Conservation (phyloP, 148 eudicot genomes). For the Silene latifolia region DNA sequence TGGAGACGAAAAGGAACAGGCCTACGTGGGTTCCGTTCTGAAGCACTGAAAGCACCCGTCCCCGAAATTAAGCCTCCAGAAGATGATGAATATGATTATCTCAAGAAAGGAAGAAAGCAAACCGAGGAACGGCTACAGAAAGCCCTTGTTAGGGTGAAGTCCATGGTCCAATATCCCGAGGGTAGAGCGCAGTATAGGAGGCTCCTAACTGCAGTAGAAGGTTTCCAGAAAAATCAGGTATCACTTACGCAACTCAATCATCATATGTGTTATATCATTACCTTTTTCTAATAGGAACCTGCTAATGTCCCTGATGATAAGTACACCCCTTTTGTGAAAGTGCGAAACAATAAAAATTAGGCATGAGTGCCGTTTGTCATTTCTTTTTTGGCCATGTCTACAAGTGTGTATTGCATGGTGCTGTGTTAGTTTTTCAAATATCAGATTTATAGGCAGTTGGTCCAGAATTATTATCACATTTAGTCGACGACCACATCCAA, state of each 20-base stretch:
- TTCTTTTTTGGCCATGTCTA: neutral
- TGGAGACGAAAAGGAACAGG: slow-evolving; percentile 70
- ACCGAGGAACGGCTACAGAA: slow-evolving; percentile 49
- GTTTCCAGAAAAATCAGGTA: slow-evolving; percentile 47
- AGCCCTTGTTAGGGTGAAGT: slow-evolving; percentile 59
- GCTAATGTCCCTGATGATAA: neutral
- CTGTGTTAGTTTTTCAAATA: neutral
- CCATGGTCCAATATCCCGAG: slow-evolving; percentile 63
- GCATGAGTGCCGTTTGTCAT: neutral
- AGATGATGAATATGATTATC: slow-evolving; percentile 58
- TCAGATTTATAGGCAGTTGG: neutral
- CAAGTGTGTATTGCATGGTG: neutral
- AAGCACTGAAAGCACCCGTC: slow-evolving; percentile 29
- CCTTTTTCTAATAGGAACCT: neutral
- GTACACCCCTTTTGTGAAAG: no score
- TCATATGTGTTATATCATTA: neutral
- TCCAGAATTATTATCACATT: no score
- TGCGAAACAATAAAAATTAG: no score
- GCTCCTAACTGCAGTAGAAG: slow-evolving; percentile 49
- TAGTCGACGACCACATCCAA: no score
- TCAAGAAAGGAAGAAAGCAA: slow-evolving; percentile 55
- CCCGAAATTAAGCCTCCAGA: slow-evolving; percentile 27
- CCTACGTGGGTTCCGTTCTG: slow-evolving; percentile 60
- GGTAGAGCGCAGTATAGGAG: slow-evolving; percentile 60
- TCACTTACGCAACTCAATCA: neutral